These are phyloP conservation scores for Purpureocillium lavendulum DNA, from an alignment of 2,329 filamentous ascomycete species.

Conservation along the genomic window DNA sequence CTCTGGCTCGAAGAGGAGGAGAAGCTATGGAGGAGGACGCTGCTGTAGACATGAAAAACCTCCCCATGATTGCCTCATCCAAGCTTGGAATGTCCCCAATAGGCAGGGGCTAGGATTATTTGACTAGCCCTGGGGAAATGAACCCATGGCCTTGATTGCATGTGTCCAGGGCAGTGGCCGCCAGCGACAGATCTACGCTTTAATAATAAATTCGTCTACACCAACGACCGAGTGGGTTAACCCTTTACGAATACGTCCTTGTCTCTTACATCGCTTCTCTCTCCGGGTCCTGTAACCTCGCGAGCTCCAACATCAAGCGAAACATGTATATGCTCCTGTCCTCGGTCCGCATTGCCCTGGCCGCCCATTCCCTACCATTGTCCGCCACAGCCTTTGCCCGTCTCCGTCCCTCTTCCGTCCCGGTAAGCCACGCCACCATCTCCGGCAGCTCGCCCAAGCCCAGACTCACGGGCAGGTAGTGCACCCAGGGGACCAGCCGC, in stretches of 20 bases:
- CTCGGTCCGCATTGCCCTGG: slow-evolving; percentile 42
- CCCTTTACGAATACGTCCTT: too few species aligned
- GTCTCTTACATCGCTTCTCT: slow-evolving; percentile 2
- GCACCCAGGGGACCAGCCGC: slow-evolving; percentile 44
- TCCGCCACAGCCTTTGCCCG: slow-evolving; percentile 44
- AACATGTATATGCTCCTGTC: slow-evolving; percentile 55
- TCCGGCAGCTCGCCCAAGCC: slow-evolving; percentile 43
- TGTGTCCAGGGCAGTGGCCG: too few species aligned
- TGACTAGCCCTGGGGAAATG: too few species aligned
- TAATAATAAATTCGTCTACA: too few species aligned
- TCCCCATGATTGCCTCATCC: too few species aligned
- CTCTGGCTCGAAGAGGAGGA: slow-evolving; percentile 35
- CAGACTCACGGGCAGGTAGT: slow-evolving; percentile 45
- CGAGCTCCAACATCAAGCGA: slow-evolving; percentile 50
- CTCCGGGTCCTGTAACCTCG: slow-evolving; percentile 27
- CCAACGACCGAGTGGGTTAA: too few species aligned
- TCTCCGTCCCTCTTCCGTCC: slow-evolving; percentile 34
- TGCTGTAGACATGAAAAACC: slow-evolving; percentile 15
- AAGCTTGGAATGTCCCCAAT: too few species aligned
- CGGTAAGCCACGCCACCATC: slow-evolving; percentile 35
- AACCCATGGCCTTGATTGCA: too few species aligned
- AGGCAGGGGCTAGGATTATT: too few species aligned
- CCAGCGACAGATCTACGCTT: too few species aligned
- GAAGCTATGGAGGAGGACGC: slow-evolving; percentile 35
- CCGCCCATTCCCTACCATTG: slow-evolving; percentile 45